A percentile compares a stretch with the other conserved stretches of the same genome.
Evolutionary conservation across 176 grass and related monocot species (phyloP).

Genomic region (Bothriochloa decipiens): DNA sequence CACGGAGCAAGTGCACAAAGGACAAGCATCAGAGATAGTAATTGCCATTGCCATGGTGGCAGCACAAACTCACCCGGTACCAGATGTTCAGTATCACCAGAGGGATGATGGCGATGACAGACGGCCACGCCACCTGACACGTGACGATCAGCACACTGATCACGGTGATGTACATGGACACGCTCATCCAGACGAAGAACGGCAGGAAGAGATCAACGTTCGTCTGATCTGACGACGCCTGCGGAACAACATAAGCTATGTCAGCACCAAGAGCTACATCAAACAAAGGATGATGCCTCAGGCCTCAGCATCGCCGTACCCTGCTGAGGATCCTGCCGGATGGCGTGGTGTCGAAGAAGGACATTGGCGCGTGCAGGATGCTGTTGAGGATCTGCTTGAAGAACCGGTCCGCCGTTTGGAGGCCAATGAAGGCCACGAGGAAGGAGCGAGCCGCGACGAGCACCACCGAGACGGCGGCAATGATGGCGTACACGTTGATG

Average conservation of each 20-base stretch:
- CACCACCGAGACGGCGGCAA: conserved; percentile 55
- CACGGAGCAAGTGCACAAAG: neutral
- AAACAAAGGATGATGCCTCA: neutral
- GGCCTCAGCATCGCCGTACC: conserved; percentile 16
- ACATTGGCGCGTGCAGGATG: conserved; percentile 95
- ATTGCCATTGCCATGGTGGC: neutral
- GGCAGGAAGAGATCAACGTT: conserved; percentile 94
- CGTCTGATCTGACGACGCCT: conserved; percentile 94
- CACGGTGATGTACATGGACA: conserved; percentile 88
- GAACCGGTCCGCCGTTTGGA: conserved; percentile 74
- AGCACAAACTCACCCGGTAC: conserved; percentile 70
- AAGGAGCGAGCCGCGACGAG: conserved; percentile 58
- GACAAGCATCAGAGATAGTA: neutral
- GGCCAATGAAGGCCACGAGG: conserved; percentile 72
- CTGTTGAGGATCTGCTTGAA: conserved; percentile 87
- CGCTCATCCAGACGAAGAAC: conserved; percentile 72
- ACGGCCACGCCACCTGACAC: conserved; percentile 93
- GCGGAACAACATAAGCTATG: neutral
- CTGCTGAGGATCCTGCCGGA: conserved; percentile 96
- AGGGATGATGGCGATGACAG: conserved; percentile 70
- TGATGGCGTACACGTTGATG: conserved; percentile 66
- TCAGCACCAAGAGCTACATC: neutral
- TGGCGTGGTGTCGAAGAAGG: conserved; percentile 95
- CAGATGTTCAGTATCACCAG: conserved; percentile 78
- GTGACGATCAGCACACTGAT: conserved; percentile 68